These are phyloP conservation scores for Phlyctochytrium bullatum DNA, from an alignment of 192 early-diverging fungal species.

Conservation along the genomic window DNA sequence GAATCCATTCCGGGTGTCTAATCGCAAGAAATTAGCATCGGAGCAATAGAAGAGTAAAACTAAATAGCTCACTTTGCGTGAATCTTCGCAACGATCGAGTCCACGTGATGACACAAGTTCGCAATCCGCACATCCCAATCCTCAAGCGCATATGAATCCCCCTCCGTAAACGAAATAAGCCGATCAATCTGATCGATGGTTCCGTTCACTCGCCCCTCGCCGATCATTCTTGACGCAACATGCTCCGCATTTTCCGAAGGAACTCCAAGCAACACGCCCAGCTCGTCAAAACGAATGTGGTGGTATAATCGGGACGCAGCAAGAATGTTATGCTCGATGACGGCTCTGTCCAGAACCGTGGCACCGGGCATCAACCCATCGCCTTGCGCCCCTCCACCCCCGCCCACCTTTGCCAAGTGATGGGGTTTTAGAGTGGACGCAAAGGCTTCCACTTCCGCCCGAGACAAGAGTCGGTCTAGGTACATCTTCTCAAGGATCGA, in stretches of 20 bases:
- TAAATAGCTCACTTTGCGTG: background rate
- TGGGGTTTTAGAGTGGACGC: conserved; percentile 68
- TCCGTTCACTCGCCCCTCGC: conserved; percentile 82
- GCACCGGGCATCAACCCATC: conserved; percentile 50
- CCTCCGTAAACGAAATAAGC: conserved; percentile 68
- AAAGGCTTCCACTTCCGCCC: conserved; percentile 78
- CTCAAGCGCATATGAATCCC: conserved; percentile 8
- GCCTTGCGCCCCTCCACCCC: conserved; percentile 25
- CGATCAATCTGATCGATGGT: conserved; percentile 90
- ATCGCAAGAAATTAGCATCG: background rate
- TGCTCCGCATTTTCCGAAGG: conserved; percentile 79
- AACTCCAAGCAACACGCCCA: conserved; percentile 75
- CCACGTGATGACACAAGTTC: conserved; percentile 52
- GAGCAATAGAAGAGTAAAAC: background rate
- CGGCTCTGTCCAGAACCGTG: conserved; percentile 85
- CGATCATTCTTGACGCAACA: conserved; percentile 85
- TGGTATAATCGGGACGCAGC: conserved; percentile 88
- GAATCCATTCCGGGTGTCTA: background rate
- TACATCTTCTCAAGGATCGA: conserved; percentile 94
- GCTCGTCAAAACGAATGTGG: conserved; percentile 85
- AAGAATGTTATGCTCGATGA: conserved; percentile 92
- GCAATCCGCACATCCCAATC: conserved; percentile 48
- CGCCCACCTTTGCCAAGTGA: conserved; percentile 71
- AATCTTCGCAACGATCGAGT: conserved; percentile 35
- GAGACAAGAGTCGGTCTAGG: conserved; percentile 78